Evolutionary conservation across 352 stramenopile genomes (phyloP).

Genomic region (Elongisporangium anandrum): DNA sequence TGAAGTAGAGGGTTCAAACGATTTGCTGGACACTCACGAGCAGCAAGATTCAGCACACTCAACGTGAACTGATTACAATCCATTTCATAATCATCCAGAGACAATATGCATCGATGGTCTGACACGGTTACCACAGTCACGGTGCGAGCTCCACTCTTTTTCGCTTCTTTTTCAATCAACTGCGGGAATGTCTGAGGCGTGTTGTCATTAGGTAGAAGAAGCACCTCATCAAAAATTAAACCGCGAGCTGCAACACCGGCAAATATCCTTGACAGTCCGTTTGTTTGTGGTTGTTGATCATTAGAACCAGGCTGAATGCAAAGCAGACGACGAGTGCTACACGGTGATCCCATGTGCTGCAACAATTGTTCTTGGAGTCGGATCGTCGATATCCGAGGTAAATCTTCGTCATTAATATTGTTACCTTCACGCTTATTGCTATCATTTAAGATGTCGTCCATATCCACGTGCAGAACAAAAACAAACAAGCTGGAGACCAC

Average conservation of each 20-base stretch:
- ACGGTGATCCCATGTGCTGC: constrained; percentile 18
- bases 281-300: neutral
- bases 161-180: neutral
- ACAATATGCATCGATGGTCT: neutral
- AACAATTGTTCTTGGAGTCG: constrained; percentile 20
- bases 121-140: neutral
- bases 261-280: neutral
- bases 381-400: constrained; percentile 8
- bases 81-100: neutral
- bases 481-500: constrained; percentile 17
- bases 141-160: neutral
- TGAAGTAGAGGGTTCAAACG: too few relatives aligned
- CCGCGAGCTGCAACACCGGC: neutral
- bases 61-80: neutral
- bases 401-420: neutral
- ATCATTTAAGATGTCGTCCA: constrained; percentile 9
- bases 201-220: neutral
- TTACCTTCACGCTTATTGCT: neutral
- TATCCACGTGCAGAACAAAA: constrained; percentile 27
- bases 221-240: neutral
- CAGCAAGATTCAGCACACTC: neutral
- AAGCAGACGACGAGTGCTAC: constrained; percentile 18
- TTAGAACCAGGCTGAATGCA: constrained; percentile 11
- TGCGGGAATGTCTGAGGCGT: neutral
- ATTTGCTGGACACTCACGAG: too few relatives aligned